These are phyloP conservation scores for Tylopilus vinaceipallidus DNA, from an alignment of 768 basidiomycete genomes.

Conservation along the genomic window DNA sequence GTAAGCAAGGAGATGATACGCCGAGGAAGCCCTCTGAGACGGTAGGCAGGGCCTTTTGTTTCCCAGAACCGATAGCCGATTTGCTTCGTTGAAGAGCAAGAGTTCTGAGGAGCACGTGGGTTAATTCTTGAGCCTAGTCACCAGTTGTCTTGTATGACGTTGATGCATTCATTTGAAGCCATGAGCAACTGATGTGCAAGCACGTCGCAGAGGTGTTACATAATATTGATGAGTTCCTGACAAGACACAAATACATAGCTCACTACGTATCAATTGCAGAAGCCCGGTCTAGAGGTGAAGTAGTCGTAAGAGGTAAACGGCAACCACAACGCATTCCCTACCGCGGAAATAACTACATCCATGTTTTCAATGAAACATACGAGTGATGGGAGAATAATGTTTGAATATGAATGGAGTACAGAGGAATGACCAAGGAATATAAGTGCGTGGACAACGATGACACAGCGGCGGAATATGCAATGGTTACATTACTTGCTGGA, in stretches of 20 bases:
- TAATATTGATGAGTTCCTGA: too few species aligned
- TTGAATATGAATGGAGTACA: slow-evolving; percentile 10
- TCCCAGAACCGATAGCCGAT: not conserved
- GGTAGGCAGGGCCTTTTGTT: not conserved
- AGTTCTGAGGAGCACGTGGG: not conserved
- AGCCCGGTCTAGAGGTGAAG: slow-evolving; percentile 6
- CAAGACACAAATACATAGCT: too few species aligned
- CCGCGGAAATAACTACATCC: slow-evolving; percentile 7
- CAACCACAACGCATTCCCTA: slow-evolving; percentile 12
- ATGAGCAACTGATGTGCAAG: not conserved
- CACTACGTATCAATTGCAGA: not conserved
- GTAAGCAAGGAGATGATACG: not conserved
- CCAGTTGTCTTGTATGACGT: not conserved
- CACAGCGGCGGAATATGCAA: slow-evolving; percentile 22
- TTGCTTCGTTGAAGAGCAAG: too few species aligned
- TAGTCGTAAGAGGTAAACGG: slow-evolving; percentile 5
- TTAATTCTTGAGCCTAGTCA: not conserved
- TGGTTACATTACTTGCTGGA: slow-evolving; percentile 12
- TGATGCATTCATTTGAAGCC: too few species aligned
- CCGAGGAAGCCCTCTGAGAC: too few species aligned
- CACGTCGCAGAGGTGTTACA: too few species aligned
- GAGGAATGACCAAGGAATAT: slow-evolving; percentile 12
- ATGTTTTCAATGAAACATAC: slow-evolving; percentile 5
- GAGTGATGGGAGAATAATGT: slow-evolving; percentile 4
- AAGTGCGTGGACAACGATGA: slow-evolving; percentile 21